Evolutionary conservation across 352 stramenopile genomes (phyloP), one percentile per base, ranked within the genome.

Genomic region (Phytophthora megakarya): DNA sequence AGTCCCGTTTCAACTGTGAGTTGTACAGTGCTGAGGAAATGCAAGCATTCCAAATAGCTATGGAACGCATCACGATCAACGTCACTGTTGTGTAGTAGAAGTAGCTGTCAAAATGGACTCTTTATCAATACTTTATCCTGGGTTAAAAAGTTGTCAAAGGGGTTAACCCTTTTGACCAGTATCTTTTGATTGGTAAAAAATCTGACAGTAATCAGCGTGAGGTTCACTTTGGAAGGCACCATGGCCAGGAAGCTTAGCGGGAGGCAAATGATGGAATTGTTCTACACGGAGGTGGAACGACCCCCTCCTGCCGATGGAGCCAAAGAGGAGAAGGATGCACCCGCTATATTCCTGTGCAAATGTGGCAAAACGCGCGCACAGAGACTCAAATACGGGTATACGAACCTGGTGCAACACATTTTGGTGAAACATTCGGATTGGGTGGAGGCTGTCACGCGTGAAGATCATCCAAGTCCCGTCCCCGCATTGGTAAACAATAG

Each of bases 31-130:
- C 73, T 15, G 81, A 88, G 48, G 86, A 95, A 38, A 43, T 95
- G n/a, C 78, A 93, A 62, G 72, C 81, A 8, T 93, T 93, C 61
- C 77, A 90, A 47, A 62, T 86, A 16, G 81, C 84, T 28, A 93
- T 93, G 84, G 80, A 93, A 65, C 80, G 81, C 52, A 81, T 92
- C 54, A 61, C 75, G 55, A 55, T 82, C 32, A 69, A 75, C 21
- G 62, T 81, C 25, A 72, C 76, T 10, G 54, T 83, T 23, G 73
- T 81, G 40, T 85, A 70, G 19, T n/a, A n/a, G n/a, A n/a, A n/a
- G n/a, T n/a, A n/a, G n/a, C n/a, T n/a, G n/a, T n/a, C n/a, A n/a
- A 50, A n/a, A 33, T 43, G 39, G 45, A 70, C 61, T 12, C 8
- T 23, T 32, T 45, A 45, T 46, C 15, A 16, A 49, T 9, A 40